Evolutionary conservation across 345 rosid genomes (phyloP).

Genomic region (Fremontodendron californicum): DNA sequence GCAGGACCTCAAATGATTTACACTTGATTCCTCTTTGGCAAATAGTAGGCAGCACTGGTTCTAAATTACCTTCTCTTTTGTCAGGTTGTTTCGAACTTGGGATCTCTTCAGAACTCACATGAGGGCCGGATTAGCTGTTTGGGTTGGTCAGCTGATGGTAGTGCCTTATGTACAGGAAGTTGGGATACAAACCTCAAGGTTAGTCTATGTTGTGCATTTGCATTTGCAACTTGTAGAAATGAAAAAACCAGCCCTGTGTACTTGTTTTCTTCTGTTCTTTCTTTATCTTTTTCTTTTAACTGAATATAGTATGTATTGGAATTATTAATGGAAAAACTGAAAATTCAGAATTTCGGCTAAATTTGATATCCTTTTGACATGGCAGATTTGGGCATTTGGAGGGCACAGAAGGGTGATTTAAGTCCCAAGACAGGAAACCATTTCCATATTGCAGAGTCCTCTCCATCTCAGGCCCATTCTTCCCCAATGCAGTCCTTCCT

Average conservation of each 20-base stretch:
- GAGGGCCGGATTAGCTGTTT: constrained; percentile 71
- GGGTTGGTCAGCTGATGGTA: constrained; percentile 96
- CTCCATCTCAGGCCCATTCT: background rate
- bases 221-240: background rate
- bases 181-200: constrained; percentile 95
- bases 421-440: constrained; percentile 5
- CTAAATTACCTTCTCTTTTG: constrained; percentile 16
- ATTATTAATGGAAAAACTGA: background rate
- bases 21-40: background rate
- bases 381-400: constrained; percentile 95
- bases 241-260: background rate
- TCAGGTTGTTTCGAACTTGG: constrained; percentile 82
- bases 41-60: background rate
- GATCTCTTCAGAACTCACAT: constrained; percentile 75
- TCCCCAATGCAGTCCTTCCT: background rate
- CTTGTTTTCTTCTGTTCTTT: background rate
- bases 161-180: constrained; percentile 99
- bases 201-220: constrained; percentile 22
- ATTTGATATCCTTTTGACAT: background rate
- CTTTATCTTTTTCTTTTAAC: background rate
- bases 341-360: background rate
- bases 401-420: constrained; percentile 67
- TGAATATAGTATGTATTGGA: background rate
- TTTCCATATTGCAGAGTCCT: background rate
- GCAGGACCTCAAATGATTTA: background rate